Percentiles rank a stretch among this genome's conserved stretches.
Conservation (phyloP, 2,329 filamentous ascomycete species). For the Trichophyton verrucosum region DNA sequence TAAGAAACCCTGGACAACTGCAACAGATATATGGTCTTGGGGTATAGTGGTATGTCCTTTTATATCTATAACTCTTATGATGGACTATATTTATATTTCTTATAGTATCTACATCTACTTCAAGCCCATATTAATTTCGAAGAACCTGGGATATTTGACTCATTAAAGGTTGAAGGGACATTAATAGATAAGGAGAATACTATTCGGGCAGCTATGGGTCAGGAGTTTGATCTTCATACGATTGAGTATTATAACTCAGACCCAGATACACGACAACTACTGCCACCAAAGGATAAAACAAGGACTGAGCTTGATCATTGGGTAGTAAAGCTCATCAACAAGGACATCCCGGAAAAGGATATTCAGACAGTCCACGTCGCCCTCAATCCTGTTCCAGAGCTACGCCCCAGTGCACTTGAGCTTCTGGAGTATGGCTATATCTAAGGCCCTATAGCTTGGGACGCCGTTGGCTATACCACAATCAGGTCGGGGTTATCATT, state of each 20-base stretch:
- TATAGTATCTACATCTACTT: conserved; percentile 5
- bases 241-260: conserved; percentile 6
- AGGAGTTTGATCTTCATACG: conserved; percentile 6
- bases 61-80: background rate
- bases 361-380: conserved; percentile 3
- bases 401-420: background rate
- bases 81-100: no score
- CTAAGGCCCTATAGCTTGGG: background rate
- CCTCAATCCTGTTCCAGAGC: background rate
- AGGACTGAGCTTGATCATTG: conserved; percentile 6
- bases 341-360: conserved; percentile 4
- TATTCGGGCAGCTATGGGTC: background rate
- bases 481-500: no score
- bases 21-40: conserved; percentile 10
- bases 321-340: conserved; percentile 2
- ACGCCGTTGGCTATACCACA: no score
- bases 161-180: background rate
- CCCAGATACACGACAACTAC: background rate
- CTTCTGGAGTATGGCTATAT: background rate
- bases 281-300: conserved; percentile 2
- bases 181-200: background rate
- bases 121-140: conserved; percentile 6
- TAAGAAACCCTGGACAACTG: conserved; percentile 6
- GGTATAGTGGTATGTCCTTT: conserved; percentile 6
- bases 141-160: conserved; percentile 7